phyloP scores from a whole-genome alignment of 805 yeast genomes.

The Scheffersomyces stipitis region DNA sequence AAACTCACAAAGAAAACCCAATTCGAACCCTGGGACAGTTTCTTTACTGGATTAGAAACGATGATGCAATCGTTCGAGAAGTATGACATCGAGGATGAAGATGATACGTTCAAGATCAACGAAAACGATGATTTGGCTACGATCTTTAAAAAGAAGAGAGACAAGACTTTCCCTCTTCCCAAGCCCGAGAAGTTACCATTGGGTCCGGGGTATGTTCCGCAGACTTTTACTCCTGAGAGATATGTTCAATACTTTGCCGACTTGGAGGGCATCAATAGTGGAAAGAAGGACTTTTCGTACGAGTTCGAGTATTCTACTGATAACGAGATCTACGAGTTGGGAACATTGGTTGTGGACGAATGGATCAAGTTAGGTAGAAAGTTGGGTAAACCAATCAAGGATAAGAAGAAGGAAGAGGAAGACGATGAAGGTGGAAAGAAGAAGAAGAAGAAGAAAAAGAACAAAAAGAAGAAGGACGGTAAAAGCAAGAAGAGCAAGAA shows the following conservation, averaged over 20 bases:
- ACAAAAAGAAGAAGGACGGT: conserved; percentile 9
- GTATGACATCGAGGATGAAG: conserved; percentile 20
- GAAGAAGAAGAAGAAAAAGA: conserved; percentile 9
- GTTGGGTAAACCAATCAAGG: conserved; percentile 45
- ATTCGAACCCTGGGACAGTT: conserved; percentile 56
- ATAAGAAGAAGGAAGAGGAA: conserved; percentile 6
- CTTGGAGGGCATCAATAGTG: conserved; percentile 47
- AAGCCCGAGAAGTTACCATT: conserved; percentile 54
- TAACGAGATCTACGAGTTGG: conserved; percentile 54
- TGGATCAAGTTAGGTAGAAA: conserved; percentile 60
- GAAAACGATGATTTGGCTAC: conserved; percentile 13
- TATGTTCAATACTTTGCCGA: conserved; percentile 78
- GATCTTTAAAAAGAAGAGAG: conserved; percentile 28
- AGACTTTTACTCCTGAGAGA: conserved; percentile 68
- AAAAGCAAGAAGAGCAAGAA: conserved; percentile 3
- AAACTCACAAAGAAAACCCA: conserved; percentile 9
- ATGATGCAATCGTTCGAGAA: conserved; percentile 27
- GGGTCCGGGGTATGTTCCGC: conserved; percentile 79
- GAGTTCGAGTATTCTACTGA: conserved; percentile 71
- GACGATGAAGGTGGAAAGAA: conserved; percentile 5
- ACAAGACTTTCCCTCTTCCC: conserved; percentile 60
- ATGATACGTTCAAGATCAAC: conserved; percentile 6
- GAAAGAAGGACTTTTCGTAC: conserved; percentile 49
- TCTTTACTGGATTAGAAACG: conserved; percentile 50
- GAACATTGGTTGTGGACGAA: conserved; percentile 56